Evolutionary conservation across 2,329 filamentous ascomycete genomes (phyloP), one percentile per base, ranked within the genome.

Genomic region (Cordyceps farinosa): DNA sequence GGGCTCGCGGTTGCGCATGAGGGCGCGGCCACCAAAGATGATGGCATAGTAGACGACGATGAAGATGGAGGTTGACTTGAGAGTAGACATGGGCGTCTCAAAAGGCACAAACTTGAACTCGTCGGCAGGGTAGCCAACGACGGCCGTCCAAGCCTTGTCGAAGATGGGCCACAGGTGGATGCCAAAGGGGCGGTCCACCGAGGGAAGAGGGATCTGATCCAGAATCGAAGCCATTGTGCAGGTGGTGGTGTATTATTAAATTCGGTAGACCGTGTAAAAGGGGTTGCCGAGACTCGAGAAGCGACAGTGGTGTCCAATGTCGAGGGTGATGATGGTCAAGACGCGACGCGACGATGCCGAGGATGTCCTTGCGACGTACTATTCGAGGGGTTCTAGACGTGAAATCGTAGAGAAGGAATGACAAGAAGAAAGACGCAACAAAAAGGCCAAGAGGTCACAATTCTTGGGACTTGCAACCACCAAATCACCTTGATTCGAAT

Each of bases 101-200:
- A 91, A 91, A 50, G 88, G 84, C 65, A 87, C 82, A 78, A 98
- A 98, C 68, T 84, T 80, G 81, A 98, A 98, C 66, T 97, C 88
- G 69, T 91, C 87, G 66, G 90, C 88, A 67, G 91, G 88, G 78
- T 94, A 96, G 72, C 94, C 94, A 64, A 85, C 84, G 67, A 92
- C 81, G 64, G 82, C 77, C 75, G 90, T 89, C 79, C 90, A 98
- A 70, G 83, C 88, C 81, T 92, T 91, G 80, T 89, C 90, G 85
- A 98, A 98, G 78, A 96, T 87, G 70, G 94, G 92, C 95, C 95
- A 98, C 77, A 97, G 80, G 67, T 90, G 84, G 69, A 98, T 81
- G 76, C 94, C 95, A 73, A 98, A 98, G 40, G 94, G 94, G 68
- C 90, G 87, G 76, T 97, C 93, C 77, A 98, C 83, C 66, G 92